Evolutionary conservation across 441 rosid genomes (phyloP).

Genomic region (Pelargonium australe): DNA sequence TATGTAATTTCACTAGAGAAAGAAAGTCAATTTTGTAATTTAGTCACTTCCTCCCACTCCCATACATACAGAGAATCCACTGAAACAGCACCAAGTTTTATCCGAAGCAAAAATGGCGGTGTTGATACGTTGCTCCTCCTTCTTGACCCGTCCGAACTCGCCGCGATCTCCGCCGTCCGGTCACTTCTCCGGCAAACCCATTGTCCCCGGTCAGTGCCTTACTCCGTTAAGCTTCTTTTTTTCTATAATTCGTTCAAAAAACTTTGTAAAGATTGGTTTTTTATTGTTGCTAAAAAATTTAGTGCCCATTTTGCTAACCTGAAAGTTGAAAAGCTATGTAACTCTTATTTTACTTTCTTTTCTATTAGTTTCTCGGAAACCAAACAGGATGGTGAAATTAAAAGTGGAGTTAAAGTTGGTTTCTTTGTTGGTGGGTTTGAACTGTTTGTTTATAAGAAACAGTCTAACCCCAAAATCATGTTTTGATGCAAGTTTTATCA

Average conservation of each 20-base stretch:
- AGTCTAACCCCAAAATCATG: not conserved
- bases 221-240: not conserved
- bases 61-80: not conserved
- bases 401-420: not conserved
- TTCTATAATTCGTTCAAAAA: not conserved
- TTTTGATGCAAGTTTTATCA: not conserved
- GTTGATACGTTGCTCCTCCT: conserved; percentile 46
- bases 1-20: too few relatives aligned
- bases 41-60: too few relatives aligned
- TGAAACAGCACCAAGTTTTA: not conserved
- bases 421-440: not conserved
- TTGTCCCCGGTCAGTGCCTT: conserved; percentile 30
- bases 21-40: too few relatives aligned
- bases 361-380: not conserved
- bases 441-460: not conserved
- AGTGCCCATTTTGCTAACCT: not conserved
- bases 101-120: conserved; percentile 35
- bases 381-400: not conserved
- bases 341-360: not conserved
- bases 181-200: conserved; percentile 29
- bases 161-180: conserved; percentile 30
- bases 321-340: not conserved
- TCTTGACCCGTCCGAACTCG: conserved; percentile 28
- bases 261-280: not conserved
- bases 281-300: not conserved